Percentiles rank a stretch among this genome's conserved stretches.
Evolutionary conservation across 2,329 filamentous ascomycete species (phyloP).

Genomic region (Zasmidium angulare): DNA sequence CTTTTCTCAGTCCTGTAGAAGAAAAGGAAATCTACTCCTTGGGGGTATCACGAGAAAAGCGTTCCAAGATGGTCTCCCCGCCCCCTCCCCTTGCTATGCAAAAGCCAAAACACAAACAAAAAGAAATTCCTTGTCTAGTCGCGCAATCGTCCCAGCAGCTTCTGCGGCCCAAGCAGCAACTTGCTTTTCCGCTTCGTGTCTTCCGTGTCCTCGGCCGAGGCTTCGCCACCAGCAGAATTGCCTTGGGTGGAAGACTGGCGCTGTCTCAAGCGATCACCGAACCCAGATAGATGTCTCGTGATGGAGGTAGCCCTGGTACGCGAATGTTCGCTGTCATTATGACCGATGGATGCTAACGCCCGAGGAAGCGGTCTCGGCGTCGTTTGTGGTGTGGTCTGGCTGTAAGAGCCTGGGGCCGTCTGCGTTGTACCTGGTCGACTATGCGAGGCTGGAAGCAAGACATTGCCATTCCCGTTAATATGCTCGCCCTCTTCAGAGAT

Average conservation of each 20-base stretch:
- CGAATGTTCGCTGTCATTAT: slow-evolving; percentile 7
- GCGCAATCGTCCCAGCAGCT: slow-evolving; percentile 39
- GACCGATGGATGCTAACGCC: not conserved
- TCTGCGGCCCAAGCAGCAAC: slow-evolving; percentile 44
- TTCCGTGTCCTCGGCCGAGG: slow-evolving; percentile 29
- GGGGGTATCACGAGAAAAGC: slow-evolving; percentile 2
- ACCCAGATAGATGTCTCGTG: slow-evolving; percentile 31
- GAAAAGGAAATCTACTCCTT: not conserved
- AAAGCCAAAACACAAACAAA: not conserved
- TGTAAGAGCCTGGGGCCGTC: not conserved
- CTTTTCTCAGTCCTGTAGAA: not conserved
- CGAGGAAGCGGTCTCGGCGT: slow-evolving; percentile 4
- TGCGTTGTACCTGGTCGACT: too few species aligned
- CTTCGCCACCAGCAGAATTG: slow-evolving; percentile 5
- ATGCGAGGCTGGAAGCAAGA: too few species aligned
- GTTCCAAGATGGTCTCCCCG: not conserved
- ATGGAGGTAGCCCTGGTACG: slow-evolving; percentile 28
- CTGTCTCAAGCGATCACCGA: slow-evolving; percentile 30
- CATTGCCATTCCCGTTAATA: not conserved
- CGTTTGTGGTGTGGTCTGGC: slow-evolving; percentile 5
- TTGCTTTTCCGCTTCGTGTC: slow-evolving; percentile 42
- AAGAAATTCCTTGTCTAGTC: slow-evolving; percentile 20
- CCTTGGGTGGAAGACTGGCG: slow-evolving; percentile 9
- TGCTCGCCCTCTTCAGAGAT: slow-evolving; percentile 4
- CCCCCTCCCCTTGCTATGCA: not conserved